phyloP scores from a whole-genome alignment of 805 yeast species.

The Brettanomyces bruxellensis region DNA sequence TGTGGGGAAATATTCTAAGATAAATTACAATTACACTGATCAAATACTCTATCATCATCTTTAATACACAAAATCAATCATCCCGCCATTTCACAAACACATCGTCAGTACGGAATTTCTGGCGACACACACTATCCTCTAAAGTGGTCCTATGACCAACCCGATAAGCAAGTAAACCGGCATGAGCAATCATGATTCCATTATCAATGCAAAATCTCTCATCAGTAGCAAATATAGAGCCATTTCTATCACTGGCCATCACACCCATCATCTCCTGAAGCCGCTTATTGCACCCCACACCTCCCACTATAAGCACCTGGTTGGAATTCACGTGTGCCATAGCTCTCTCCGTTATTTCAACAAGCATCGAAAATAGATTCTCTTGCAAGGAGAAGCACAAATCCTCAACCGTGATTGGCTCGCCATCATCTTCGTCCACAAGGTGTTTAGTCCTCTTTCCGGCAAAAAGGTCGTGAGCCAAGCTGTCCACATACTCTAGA shows the following conservation, averaged over 20 bases:
- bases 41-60: too few species aligned
- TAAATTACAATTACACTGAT: too few species aligned
- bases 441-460: conserved; percentile 31
- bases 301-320: conserved; percentile 93
- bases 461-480: conserved; percentile 66
- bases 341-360: conserved; percentile 95
- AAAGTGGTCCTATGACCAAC: conserved; percentile 62
- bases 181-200: conserved; percentile 99
- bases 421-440: conserved; percentile 33
- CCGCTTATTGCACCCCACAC: conserved; percentile 93
- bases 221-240: conserved; percentile 89
- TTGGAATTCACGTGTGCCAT: conserved; percentile 92
- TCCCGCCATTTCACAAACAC: conserved; percentile 88
- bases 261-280: conserved; percentile 94
- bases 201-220: conserved; percentile 96
- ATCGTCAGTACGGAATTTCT: conserved; percentile 90
- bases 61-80: conserved; percentile 19
- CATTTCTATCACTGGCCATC: conserved; percentile 86
- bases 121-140: conserved; percentile 77
- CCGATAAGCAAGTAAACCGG: conserved; percentile 80
- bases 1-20: too few species aligned
- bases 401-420: conserved; percentile 68
- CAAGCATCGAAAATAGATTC: conserved; percentile 88
- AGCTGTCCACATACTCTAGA: conserved; percentile 69
- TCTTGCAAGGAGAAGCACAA: conserved; percentile 91